These are phyloP conservation scores for Anisodus acutangulus DNA, from an alignment of 257 asterid species.

Conservation along the genomic window DNA sequence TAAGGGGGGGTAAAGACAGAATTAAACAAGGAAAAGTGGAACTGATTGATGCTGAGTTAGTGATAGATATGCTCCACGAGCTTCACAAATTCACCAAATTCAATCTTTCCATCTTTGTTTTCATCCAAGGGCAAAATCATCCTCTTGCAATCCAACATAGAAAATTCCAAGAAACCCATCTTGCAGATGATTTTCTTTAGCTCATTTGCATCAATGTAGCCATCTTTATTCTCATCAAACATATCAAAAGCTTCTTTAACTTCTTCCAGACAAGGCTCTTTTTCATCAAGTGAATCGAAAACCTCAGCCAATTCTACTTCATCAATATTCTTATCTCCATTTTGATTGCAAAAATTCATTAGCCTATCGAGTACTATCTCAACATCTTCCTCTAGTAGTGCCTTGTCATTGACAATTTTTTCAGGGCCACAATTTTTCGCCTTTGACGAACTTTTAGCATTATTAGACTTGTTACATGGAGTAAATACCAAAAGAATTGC, in stretches of 20 bases:
- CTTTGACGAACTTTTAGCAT: neutral
- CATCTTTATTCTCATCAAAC: conserved; percentile 59
- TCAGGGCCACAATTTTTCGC: neutral
- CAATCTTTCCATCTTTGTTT: conserved; percentile 54
- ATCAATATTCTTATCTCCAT: neutral
- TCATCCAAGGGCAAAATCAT: conserved; percentile 58
- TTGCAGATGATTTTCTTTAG: conserved; percentile 42
- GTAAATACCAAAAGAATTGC: conserved; percentile 7
- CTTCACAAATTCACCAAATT: conserved; percentile 59
- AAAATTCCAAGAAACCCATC: conserved; percentile 41
- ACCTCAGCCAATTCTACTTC: conserved; percentile 26
- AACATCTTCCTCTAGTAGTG: conserved; percentile 35
- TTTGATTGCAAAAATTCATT: conserved; percentile 37
- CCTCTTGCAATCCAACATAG: conserved; percentile 42
- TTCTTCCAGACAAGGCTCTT: conserved; percentile 49
- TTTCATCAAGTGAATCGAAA: conserved; percentile 41
- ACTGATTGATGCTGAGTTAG: neutral
- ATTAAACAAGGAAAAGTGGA: neutral
- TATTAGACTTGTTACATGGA: neutral
- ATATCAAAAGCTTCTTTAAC: conserved; percentile 53
- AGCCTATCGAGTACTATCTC: conserved; percentile 42
- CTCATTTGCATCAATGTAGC: conserved; percentile 60
- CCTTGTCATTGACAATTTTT: neutral
- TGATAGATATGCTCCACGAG: conserved; percentile 46
- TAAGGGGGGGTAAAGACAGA: too few relatives aligned